Base-by-base conservation (phyloP, 306 rosid genomes). In the Mimosa pudica region DNA sequence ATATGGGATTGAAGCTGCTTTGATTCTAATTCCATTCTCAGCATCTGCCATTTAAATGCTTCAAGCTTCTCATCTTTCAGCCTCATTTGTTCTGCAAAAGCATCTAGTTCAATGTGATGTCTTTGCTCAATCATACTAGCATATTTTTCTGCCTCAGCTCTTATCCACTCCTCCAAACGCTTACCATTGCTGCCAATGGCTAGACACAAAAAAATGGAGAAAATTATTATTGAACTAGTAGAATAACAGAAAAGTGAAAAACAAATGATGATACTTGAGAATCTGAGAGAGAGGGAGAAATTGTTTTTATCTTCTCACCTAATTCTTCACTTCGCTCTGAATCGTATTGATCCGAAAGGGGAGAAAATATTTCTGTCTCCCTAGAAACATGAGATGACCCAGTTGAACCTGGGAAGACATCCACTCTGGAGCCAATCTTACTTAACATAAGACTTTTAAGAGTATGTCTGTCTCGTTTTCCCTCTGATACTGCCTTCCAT, bases 71-170 rank as follows among this genome's bases (percentile, higher is more conserved):
- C 98, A 79, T 91, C 98, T 83, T 92, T 92, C 68, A 90, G 73
- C 79, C 88, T 82, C 90, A 95, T 84, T 84, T 95, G 98, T 77
- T 95, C 98, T 10, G 89, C 89, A 85, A 92, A 95, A 76, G 98
- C 98, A 73, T 95, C 97, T 32, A 95, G 86, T 79, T 95, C 98
- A 55, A 87, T 75, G 77, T 89, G 90, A 85, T 95, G 97, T 89
- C 98, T 89, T 64, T 88, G 97, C 80, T 92, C 93, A 79, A 92
- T 85, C 72, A 82, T 41, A 20, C 82, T 77, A 79, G 91, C 93
- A 72, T 92, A 90, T 81, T 89, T 95, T 82, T 91, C 98, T 49
- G 94, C 93, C 82, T 95, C 98, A 8, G 90, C 86, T 54, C 92
- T 58, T 74, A 92, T 87, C 96, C 94, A 92, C 76, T 88, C 86